phyloP scores from a whole-genome alignment of 2,329 filamentous ascomycete genomes.

The Teratosphaeriaceae sp. region DNA sequence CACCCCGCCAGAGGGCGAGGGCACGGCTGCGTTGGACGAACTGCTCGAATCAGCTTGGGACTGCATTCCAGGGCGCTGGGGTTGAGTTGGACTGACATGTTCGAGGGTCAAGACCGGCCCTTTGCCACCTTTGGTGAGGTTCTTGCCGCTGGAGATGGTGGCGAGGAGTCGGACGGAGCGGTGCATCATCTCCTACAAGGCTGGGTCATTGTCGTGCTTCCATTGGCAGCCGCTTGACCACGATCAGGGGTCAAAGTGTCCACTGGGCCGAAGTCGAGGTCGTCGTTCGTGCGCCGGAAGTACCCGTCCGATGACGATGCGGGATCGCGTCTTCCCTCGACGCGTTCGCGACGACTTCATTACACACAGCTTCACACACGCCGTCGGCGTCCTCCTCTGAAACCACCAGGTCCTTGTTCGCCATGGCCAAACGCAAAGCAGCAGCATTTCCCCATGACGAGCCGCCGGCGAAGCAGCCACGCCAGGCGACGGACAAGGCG shows the following conservation, averaged over 20 bases:
- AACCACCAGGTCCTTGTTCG: too few species aligned
- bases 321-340: too few species aligned
- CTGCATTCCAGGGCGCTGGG: background rate
- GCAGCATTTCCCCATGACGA: background rate
- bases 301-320: too few species aligned
- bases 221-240: too few species aligned
- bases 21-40: conserved; percentile 45
- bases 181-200: too few species aligned
- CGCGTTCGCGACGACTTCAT: too few species aligned
- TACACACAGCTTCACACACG: too few species aligned
- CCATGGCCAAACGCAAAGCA: background rate
- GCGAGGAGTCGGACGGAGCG: conserved; percentile 21
- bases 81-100: conserved; percentile 21
- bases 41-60: conserved; percentile 19
- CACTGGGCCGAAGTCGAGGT: too few species aligned
- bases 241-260: too few species aligned
- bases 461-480: background rate
- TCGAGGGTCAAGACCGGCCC: conserved; percentile 28
- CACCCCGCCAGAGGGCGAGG: conserved; percentile 42
- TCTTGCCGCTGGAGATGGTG: conserved; percentile 25
- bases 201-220: too few species aligned
- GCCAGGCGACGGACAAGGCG: background rate
- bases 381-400: too few species aligned
- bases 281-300: too few species aligned
- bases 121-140: conserved; percentile 26